Base-by-base conservation (phyloP, 1,284 basidiomycete genomes). In the Flammula alnicola region DNA sequence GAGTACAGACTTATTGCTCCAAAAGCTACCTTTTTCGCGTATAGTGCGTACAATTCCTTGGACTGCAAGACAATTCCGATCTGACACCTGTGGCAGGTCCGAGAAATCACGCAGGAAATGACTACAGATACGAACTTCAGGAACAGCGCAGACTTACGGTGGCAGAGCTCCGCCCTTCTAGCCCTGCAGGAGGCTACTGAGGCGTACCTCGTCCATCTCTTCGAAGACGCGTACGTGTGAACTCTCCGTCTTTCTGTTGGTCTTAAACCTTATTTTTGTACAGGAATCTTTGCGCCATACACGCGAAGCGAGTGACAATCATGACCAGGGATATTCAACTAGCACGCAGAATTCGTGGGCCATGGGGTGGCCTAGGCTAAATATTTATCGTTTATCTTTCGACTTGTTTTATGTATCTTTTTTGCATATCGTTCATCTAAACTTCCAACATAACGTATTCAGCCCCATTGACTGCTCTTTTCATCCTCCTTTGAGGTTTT, bases 71-170 rank as follows among this genome's bases (percentile, higher is more conserved):
- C 22, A 31, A 5, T 14, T 10, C 11, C 6, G 22, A 31, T 49
- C 11, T 22, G 14, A 32, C 12, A 25, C 14, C 16, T 17, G 8
- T 20, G 8, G 26, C 57, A 96, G 94, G 93, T 97, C 41, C 87
- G 93, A 55, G 95, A 98, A 73, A 92, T 97, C 54, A 91, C 95
- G 3, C 59, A 85, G 63, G 90, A 95, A 63, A 86, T 95, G 84
- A 85, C 81, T 49, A 93, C 91, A 9, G 81, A 87, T 61, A 79
- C 82, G 66, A 83, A 84, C 49, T 79, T 84, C 51, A 73, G 73
- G 51, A 78, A 76, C n/a, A 76, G 78, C 14, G 64, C 74, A 0
- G 85, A 88, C 66, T 75, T 89, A 36, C 83, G 86, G 59, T 89
- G 89, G 83, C 84, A 88, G 71, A 83, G 81, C 16, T 83, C 82